Conservation (phyloP, 2,329 filamentous ascomycete genomes). For the Incumbomyces delicatus region DNA sequence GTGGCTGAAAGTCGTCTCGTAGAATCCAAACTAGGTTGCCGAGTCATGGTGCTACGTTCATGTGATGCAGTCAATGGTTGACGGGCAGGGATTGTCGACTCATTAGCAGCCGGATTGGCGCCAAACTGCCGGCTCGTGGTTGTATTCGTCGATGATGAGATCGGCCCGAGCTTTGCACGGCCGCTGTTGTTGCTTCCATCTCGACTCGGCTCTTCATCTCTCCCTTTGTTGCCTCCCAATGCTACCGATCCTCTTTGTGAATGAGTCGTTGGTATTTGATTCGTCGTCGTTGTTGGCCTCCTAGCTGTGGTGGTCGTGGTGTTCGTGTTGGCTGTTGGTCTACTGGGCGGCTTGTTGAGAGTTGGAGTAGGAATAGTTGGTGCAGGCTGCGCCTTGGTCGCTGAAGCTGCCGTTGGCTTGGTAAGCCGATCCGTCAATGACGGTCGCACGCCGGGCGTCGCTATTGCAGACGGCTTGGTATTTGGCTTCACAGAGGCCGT, state of each 20-base stretch:
- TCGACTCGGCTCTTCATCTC: constrained; percentile 34
- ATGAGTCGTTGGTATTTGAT: constrained; percentile 26
- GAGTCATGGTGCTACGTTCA: too few species aligned
- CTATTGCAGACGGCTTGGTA: not conserved
- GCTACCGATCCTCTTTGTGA: constrained; percentile 32
- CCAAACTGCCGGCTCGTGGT: too few species aligned
- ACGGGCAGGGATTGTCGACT: constrained; percentile 10
- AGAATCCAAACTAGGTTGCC: too few species aligned
- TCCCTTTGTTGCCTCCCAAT: constrained; percentile 24
- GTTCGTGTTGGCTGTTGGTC: constrained; percentile 25
- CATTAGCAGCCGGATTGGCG: constrained; percentile 14
- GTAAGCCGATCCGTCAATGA: constrained; percentile 28
- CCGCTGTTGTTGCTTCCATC: constrained; percentile 31
- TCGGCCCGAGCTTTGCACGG: constrained; percentile 36
- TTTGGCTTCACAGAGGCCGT: not conserved
- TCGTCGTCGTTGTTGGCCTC: constrained; percentile 26
- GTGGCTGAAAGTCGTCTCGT: not conserved
- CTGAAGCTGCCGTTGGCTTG: constrained; percentile 18
- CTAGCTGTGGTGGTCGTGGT: constrained; percentile 20
- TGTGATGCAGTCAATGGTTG: not conserved
- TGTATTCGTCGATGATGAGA: constrained; percentile 25
- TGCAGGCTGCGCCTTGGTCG: constrained; percentile 23
- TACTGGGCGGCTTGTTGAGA: constrained; percentile 37
- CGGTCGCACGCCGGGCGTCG: constrained; percentile 16
- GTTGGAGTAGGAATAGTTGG: constrained; percentile 22